Conservation (phyloP, 2,329 filamentous ascomycete species). For the Aspergillus sergii region DNA sequence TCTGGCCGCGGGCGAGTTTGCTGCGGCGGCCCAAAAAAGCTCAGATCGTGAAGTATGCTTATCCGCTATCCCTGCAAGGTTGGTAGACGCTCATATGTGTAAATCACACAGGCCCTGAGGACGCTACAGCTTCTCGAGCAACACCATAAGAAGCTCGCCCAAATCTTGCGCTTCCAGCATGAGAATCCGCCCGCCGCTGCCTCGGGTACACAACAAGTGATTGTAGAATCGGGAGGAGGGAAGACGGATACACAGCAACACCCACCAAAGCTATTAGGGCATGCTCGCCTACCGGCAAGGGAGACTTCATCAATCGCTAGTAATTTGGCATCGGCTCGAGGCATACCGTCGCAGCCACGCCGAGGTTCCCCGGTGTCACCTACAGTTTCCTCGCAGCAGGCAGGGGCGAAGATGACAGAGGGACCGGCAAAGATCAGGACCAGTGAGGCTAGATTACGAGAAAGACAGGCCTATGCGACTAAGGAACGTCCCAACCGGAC, state of each 20-base stretch:
- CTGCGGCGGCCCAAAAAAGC: conserved; percentile 75
- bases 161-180: conserved; percentile 73
- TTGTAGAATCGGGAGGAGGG: conserved; percentile 21
- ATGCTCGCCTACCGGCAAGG: conserved; percentile 57
- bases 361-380: conserved; percentile 70
- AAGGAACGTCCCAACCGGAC: conserved; percentile 30
- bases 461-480: conserved; percentile 17
- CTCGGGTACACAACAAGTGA: conserved; percentile 21
- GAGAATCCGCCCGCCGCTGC: conserved; percentile 48
- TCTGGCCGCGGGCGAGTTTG: conserved; percentile 84
- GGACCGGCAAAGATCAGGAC: conserved; percentile 47
- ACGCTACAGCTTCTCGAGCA: conserved; percentile 83
- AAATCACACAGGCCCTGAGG: conserved; percentile 69
- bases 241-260: conserved; percentile 38
- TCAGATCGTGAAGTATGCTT: conserved; percentile 58
- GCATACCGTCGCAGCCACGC: conserved; percentile 62
- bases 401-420: conserved; percentile 69
- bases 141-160: conserved; percentile 82
- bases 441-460: conserved; percentile 33
- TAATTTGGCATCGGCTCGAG: conserved; percentile 82
- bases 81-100: background rate
- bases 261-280: conserved; percentile 41
- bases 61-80: background rate
- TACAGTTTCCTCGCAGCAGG: conserved; percentile 72
- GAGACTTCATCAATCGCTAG: conserved; percentile 84